Evolutionary conservation across 257 asterid genomes (phyloP).

Genomic region (Solanum okadae): DNA sequence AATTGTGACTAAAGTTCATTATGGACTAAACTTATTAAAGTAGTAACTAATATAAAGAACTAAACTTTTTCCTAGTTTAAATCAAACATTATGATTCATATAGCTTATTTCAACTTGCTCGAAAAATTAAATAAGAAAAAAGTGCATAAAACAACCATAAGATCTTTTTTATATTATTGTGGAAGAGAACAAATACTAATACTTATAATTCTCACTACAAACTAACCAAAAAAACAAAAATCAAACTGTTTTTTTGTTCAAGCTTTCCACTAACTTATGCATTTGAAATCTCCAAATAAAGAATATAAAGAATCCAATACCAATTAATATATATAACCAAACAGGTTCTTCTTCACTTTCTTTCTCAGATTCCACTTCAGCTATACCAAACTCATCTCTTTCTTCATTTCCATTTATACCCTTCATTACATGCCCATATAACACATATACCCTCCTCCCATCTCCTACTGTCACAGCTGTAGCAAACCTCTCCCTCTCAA

Average conservation of each 20-base stretch:
- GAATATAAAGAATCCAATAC: constrained; percentile 66
- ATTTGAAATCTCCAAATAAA: constrained; percentile 84
- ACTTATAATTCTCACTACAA: neutral
- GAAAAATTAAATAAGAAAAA: neutral
- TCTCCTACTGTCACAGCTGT: constrained; percentile 64
- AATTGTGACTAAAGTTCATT: neutral
- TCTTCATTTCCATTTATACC: constrained; percentile 38
- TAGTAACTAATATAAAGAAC: too few relatives aligned
- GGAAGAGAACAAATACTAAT: neutral
- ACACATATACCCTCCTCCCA: constrained; percentile 59
- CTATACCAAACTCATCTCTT: constrained; percentile 51
- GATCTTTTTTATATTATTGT: neutral
- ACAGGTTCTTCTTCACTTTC: constrained; percentile 52
- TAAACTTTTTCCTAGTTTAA: too few relatives aligned
- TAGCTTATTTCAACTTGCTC: neutral
- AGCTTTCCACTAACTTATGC: constrained; percentile 35
- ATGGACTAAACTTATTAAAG: neutral
- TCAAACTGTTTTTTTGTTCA: constrained; percentile 72
- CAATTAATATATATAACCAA: constrained; percentile 72
- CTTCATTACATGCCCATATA: constrained; percentile 62
- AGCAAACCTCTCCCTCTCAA: constrained; percentile 53
- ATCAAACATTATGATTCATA: neutral
- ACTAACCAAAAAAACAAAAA: neutral
- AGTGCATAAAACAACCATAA: neutral
- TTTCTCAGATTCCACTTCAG: constrained; percentile 40